Conservation (phyloP, 2,329 filamentous ascomycete species). For the Colletotrichum tanaceti region DNA sequence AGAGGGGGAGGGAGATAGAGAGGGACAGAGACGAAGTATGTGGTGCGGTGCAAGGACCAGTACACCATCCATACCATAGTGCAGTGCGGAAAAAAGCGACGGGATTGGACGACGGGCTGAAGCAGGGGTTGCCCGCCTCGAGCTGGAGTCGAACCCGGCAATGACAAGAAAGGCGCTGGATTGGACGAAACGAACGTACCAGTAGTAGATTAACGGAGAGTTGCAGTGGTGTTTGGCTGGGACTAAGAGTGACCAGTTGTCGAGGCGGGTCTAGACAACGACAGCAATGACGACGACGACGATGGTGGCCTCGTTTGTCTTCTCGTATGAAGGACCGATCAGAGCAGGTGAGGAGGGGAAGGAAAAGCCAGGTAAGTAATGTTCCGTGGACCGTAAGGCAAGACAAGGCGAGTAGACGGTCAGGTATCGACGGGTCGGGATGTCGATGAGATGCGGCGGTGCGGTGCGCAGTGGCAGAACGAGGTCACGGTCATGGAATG, state of each 20-base stretch:
- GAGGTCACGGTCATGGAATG: slow-evolving; percentile 35
- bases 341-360: not conserved
- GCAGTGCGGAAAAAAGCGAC: slow-evolving; percentile 34
- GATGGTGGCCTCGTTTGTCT: not conserved
- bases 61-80: not conserved
- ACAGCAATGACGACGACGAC: not conserved
- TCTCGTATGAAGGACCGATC: slow-evolving; percentile 4
- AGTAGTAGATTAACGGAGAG: slow-evolving; percentile 8
- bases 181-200: slow-evolving; percentile 32
- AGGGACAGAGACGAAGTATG: slow-evolving; percentile 22
- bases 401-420: slow-evolving; percentile 12
- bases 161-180: slow-evolving; percentile 29
- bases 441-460: slow-evolving; percentile 38
- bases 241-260: slow-evolving; percentile 7
- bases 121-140: slow-evolving; percentile 35
- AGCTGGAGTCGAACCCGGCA: slow-evolving; percentile 34
- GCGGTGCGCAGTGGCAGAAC: slow-evolving; percentile 25
- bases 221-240: slow-evolving; percentile 15
- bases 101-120: slow-evolving; percentile 36
- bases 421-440: slow-evolving; percentile 27
- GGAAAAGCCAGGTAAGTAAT: not conserved
- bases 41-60: slow-evolving; percentile 19
- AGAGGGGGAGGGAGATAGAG: slow-evolving; percentile 20
- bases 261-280: slow-evolving; percentile 15
- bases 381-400: not conserved